These are phyloP conservation scores for Alternaria ventricosa DNA, from an alignment of 2,329 filamentous ascomycete genomes.

Conservation along the genomic window DNA sequence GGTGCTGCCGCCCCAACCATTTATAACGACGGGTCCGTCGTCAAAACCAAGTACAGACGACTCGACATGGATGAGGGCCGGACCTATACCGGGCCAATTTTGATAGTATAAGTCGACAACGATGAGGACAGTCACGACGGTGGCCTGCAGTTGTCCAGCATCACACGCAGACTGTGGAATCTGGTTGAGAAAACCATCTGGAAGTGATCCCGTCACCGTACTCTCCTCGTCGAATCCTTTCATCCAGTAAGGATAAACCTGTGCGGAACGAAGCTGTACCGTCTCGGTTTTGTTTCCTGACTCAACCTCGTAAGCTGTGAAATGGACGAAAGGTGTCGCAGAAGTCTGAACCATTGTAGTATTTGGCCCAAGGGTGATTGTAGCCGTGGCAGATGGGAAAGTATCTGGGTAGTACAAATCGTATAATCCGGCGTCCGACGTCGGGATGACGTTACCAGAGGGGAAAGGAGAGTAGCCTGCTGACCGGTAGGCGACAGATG, in stretches of 20 bases:
- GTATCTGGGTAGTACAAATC: slow-evolving; percentile 16
- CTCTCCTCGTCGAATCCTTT: slow-evolving; percentile 35
- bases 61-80: slow-evolving; percentile 40
- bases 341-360: slow-evolving; percentile 34
- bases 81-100: slow-evolving; percentile 17
- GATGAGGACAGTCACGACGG: slow-evolving; percentile 51
- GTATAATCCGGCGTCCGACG: slow-evolving; percentile 22
- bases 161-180: slow-evolving; percentile 41
- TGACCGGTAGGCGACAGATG: slow-evolving; percentile 36
- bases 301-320: slow-evolving; percentile 53
- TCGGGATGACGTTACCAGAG: slow-evolving; percentile 24
- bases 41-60: slow-evolving; percentile 37
- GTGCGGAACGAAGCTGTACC: slow-evolving; percentile 43
- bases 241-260: slow-evolving; percentile 47
- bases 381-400: slow-evolving; percentile 28
- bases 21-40: slow-evolving; percentile 16
- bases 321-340: slow-evolving; percentile 52
- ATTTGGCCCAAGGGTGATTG: slow-evolving; percentile 32
- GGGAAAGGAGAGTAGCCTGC: slow-evolving; percentile 30
- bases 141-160: slow-evolving; percentile 47
- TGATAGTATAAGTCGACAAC: slow-evolving; percentile 51
- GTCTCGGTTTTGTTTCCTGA: slow-evolving; percentile 41
- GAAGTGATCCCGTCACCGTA: slow-evolving; percentile 40
- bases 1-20: slow-evolving; percentile 12
- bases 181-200: slow-evolving; percentile 46